These are phyloP conservation scores for Anastatica hierochuntica DNA, from an alignment of 345 rosid species.

Conservation along the genomic window DNA sequence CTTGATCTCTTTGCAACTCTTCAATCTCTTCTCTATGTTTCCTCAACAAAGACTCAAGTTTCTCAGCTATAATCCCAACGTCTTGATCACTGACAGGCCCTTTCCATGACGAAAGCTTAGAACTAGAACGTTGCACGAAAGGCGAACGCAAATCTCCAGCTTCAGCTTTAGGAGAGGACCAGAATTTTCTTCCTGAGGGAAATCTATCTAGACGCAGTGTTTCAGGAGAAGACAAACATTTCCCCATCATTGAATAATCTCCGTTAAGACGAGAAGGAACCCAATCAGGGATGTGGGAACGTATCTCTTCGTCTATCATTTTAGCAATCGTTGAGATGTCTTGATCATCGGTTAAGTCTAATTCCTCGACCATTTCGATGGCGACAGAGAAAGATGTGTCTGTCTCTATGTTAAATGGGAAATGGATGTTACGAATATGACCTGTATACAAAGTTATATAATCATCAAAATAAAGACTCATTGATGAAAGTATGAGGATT, in stretches of 20 bases:
- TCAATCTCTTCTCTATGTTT: conserved; percentile 64
- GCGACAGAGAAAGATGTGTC: conserved; percentile 88
- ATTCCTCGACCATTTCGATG: conserved; percentile 89
- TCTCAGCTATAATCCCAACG: conserved; percentile 29
- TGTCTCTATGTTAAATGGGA: conserved; percentile 79
- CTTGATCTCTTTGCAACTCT: conserved; percentile 53
- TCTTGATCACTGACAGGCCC: conserved; percentile 21
- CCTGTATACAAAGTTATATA: conserved; percentile 31
- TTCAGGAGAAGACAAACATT: conserved; percentile 28
- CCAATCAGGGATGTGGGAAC: conserved; percentile 69
- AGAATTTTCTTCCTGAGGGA: conserved; percentile 78
- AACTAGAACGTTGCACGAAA: conserved; percentile 7
- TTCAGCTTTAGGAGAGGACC: conserved; percentile 67
- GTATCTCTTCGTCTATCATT: conserved; percentile 74
- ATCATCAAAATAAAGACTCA: not conserved
- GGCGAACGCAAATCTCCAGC: conserved; percentile 37
- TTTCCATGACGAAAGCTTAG: conserved; percentile 12
- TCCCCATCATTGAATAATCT: conserved; percentile 21
- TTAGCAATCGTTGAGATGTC: conserved; percentile 64
- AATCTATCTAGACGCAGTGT: conserved; percentile 52
- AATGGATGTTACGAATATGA: conserved; percentile 78
- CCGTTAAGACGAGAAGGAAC: conserved; percentile 25
- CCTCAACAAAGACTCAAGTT: conserved; percentile 48
- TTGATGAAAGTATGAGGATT: too few species aligned
- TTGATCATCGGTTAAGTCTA: conserved; percentile 86